Conservation (phyloP, 768 basidiomycete species). For the Suillus tomentosus region DNA sequence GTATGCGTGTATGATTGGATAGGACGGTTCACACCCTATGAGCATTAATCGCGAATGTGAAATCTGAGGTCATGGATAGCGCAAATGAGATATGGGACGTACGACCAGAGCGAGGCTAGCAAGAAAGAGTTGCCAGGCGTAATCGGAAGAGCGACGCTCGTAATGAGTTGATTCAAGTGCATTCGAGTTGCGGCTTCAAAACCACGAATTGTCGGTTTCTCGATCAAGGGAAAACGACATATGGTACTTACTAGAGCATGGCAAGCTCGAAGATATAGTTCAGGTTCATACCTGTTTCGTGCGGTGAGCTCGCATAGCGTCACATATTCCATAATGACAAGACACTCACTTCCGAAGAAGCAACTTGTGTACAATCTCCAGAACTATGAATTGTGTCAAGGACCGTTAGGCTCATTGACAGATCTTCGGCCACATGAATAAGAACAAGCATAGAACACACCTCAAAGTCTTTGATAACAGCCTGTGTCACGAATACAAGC, state of each 20-base stretch:
- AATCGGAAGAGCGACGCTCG: conserved; percentile 62
- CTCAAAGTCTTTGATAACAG: conserved; percentile 53
- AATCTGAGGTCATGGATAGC: conserved; percentile 1
- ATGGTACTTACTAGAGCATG: conserved; percentile 42
- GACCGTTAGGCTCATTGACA: background rate
- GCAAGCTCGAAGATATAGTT: conserved; percentile 43
- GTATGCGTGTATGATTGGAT: conserved; percentile 56
- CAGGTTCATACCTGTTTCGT: conserved; percentile 29
- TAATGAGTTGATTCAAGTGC: conserved; percentile 67
- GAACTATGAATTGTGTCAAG: conserved; percentile 43
- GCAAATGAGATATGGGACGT: conserved; percentile 29
- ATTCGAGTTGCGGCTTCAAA: conserved; percentile 63
- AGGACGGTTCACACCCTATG: conserved; percentile 59
- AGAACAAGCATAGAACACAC: conserved; percentile 35
- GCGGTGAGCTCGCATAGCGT: conserved; percentile 5
- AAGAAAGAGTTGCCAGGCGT: conserved; percentile 72
- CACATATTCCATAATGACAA: background rate
- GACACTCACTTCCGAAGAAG: conserved; percentile 62
- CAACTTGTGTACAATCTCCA: conserved; percentile 77
- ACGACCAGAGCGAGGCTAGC: conserved; percentile 62
- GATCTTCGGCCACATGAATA: too few species aligned
- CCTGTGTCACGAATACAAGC: conserved; percentile 52
- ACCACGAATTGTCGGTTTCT: conserved; percentile 1
- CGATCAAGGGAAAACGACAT: background rate
- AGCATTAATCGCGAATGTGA: background rate